Evolutionary conservation across 371 early-diverging fungal species (phyloP).

Genomic region (Dinochytrium kinnereticum): DNA sequence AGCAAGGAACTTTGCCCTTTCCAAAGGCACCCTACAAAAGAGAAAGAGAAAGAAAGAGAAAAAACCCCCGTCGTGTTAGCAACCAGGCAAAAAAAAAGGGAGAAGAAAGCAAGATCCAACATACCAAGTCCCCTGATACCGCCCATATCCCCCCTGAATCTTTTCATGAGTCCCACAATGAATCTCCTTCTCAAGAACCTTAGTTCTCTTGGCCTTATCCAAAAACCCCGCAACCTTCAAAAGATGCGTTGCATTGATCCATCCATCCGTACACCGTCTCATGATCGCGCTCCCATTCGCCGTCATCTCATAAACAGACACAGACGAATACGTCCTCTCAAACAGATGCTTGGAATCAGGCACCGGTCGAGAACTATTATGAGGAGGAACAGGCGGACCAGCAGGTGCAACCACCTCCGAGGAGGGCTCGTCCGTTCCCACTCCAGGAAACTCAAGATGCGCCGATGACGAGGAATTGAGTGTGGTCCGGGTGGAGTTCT

Average conservation of each 20-base stretch:
- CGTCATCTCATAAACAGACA: conserved; percentile 85
- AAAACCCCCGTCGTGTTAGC: neutral
- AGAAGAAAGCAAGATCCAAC: conserved; percentile 6
- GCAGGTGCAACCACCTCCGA: too few relatives aligned
- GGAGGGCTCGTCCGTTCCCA: too few relatives aligned
- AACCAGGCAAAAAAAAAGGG: neutral
- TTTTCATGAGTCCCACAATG: conserved; percentile 77
- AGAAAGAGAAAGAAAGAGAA: neutral
- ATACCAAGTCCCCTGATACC: conserved; percentile 87
- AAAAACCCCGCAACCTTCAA: conserved; percentile 67
- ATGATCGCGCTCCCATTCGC: conserved; percentile 65
- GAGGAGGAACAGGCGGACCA: neutral
- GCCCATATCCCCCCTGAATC: conserved; percentile 93
- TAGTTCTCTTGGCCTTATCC: conserved; percentile 64
- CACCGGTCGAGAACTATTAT: neutral
- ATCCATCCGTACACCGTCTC: conserved; percentile 77
- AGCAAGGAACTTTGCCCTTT: conserved; percentile 43
- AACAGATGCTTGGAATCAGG: conserved; percentile 3
- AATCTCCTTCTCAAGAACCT: conserved; percentile 78
- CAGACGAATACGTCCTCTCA: conserved; percentile 70
- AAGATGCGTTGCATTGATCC: conserved; percentile 88
- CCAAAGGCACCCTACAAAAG: conserved; percentile 44
- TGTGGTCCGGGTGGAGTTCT: neutral
- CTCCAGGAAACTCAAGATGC: neutral
- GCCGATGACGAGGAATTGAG: neutral